Evolutionary conservation across 78 protist genomes (phyloP).

Genomic region (Tieghemostelium lacteum): DNA sequence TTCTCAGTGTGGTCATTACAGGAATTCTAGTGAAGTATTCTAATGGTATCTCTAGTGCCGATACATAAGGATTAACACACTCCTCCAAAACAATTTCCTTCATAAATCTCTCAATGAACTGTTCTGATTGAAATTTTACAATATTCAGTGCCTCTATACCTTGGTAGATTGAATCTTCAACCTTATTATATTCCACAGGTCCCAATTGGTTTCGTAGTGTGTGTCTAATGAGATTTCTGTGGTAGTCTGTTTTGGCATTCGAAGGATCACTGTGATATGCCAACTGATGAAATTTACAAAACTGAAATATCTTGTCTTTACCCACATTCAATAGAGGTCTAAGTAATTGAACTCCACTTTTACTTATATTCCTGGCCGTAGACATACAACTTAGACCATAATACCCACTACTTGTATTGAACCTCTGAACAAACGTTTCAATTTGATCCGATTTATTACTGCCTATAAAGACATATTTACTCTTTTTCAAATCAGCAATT

Average conservation of each 20-base stretch:
- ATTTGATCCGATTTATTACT: slow-evolving; percentile 2
- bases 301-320: background rate
- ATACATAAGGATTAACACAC: background rate
- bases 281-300: background rate
- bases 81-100: background rate
- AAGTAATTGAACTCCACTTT: background rate
- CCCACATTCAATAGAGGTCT: background rate
- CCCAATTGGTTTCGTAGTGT: background rate
- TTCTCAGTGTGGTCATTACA: background rate
- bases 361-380: background rate
- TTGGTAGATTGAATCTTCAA: background rate
- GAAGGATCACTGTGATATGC: background rate
- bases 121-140: background rate
- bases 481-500: background rate
- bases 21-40: background rate
- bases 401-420: slow-evolving; percentile 1
- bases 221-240: background rate
- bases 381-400: background rate
- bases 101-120: background rate
- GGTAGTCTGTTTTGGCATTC: background rate
- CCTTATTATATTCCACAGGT: background rate
- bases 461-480: background rate
- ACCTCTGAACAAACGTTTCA: slow-evolving; percentile 13
- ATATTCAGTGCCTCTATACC: background rate
- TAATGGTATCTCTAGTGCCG: background rate